A percentile compares a stretch with the other conserved stretches of the same genome.
These are phyloP conservation scores for Citrullus amarus DNA, from an alignment of 306 rosid genomes.

Conservation along the genomic window DNA sequence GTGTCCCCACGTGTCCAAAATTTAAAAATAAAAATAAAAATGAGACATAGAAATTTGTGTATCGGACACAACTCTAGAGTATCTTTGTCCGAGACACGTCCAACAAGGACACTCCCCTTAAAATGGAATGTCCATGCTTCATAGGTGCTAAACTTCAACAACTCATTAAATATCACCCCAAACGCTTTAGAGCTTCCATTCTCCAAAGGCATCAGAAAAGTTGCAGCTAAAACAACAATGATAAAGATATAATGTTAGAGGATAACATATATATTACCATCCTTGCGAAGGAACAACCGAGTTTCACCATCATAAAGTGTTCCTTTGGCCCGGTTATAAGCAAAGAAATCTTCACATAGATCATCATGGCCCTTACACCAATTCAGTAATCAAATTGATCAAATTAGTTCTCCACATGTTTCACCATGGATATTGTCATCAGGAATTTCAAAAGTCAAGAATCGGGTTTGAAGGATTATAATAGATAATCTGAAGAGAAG, in stretches of 20 bases:
- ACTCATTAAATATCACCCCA: not conserved
- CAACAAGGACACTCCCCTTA: no score
- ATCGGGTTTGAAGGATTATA: not conserved
- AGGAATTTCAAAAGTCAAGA: not conserved
- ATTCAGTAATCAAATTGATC: conserved; percentile 13
- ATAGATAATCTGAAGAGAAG: not conserved
- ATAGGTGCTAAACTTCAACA: not conserved
- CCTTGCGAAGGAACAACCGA: conserved; percentile 60
- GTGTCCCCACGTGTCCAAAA: no score
- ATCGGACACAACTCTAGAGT: no score
- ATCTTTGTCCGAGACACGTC: no score
- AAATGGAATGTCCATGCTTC: no score
- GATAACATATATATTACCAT: conserved; percentile 30
- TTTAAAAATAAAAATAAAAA: no score
- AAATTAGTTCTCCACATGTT: not conserved
- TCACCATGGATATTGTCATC: not conserved
- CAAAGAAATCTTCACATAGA: conserved; percentile 84
- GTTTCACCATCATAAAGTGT: conserved; percentile 97
- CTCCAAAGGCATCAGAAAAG: not conserved
- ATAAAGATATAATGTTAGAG: not conserved
- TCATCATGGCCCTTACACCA: conserved; percentile 80
- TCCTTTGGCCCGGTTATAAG: conserved; percentile 86
- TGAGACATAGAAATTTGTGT: no score
- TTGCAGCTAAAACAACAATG: not conserved
- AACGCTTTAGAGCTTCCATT: not conserved